Base-by-base conservation (phyloP, 1,139 yeast species). In the Meyerozyma carpophila region DNA sequence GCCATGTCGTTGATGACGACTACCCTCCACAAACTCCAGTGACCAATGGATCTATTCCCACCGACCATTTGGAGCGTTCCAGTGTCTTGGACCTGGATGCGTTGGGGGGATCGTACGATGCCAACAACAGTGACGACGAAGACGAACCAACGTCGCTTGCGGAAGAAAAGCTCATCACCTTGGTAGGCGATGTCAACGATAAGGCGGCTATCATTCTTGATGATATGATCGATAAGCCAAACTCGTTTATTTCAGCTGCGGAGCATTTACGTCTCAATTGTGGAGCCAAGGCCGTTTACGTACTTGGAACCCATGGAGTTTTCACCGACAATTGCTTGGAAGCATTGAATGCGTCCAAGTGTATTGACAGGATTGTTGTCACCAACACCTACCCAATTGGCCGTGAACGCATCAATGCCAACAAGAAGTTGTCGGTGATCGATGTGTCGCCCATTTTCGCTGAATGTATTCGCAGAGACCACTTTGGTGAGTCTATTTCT, bases 401-500 rank as follows among this genome's bases (percentile, higher is more conserved):
- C 32, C 73, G 75, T 44, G 84, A 79, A 44, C 74, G 79, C 54
- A 72, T 79, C 43, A 75, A 73, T 43, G 72, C 69, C 42, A 67
- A 76, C 46, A 89, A 90, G 61, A 60, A 60, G 51, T 75, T 94
- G 57, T 82, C 82, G 10, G 86, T 89, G 41, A 93, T 94, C 57
- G 98, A 94, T 61, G 94, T 94, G 41, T 86, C 96, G 44, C 85
- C 95, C 24, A 91, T 93, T 45, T 86, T 94, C 61, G 98, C 98
- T 31, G 99, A 94, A 70, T 93, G 98, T 67, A 93, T 94, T 51
- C 82, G 99, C 71, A 85, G 99, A 70, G 96, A 93, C 63, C 98
- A 94, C 64, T 91, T 91, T 57, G 98, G 98, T 61, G 98, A 91
- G 69, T 84, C 95, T 50, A 91, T 91, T 50, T 86, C 95, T 31